A percentile compares a stretch with the other conserved stretches of the same genome.
Evolutionary conservation across 1,284 basidiomycete genomes (phyloP).

Genomic region (Austroboletus rostrupii): DNA sequence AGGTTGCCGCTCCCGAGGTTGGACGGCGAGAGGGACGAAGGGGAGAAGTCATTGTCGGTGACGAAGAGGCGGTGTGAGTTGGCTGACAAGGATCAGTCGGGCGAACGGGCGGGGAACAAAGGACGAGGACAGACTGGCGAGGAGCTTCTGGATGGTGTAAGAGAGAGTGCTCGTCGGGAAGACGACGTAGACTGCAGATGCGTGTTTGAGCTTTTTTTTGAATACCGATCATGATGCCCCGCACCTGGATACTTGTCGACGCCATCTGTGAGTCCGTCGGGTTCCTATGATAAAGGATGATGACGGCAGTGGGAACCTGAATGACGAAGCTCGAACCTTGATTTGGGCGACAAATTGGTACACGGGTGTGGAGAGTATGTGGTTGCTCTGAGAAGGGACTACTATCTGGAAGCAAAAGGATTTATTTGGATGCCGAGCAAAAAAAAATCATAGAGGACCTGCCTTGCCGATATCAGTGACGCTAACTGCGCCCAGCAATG

Average conservation of each 20-base stretch:
- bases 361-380: conserved; percentile 61
- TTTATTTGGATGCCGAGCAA: neutral
- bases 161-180: conserved; percentile 55
- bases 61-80: conserved; percentile 74
- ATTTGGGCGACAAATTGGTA: conserved; percentile 64
- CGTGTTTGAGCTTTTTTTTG: neutral
- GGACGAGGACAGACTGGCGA: conserved; percentile 57
- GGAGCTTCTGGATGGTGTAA: conserved; percentile 70
- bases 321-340: conserved; percentile 44
- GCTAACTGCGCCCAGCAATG: conserved; percentile 67
- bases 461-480: conserved; percentile 76
- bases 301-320: neutral
- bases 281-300: conserved; percentile 42
- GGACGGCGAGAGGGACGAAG: conserved; percentile 40
- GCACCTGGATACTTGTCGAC: conserved; percentile 70
- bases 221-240: conserved; percentile 1
- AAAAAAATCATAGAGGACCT: conserved; percentile 29
- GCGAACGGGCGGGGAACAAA: too few relatives aligned
- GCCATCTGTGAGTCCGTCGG: conserved; percentile 67
- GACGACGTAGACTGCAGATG: conserved; percentile 63
- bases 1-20: conserved; percentile 43
- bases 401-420: conserved; percentile 46
- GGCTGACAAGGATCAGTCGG: conserved; percentile 39
- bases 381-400: conserved; percentile 70
- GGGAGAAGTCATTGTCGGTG: conserved; percentile 49